phyloP scores from a whole-genome alignment of 2,329 filamentous ascomycete genomes.

The Ascomycota sp. region DNA sequence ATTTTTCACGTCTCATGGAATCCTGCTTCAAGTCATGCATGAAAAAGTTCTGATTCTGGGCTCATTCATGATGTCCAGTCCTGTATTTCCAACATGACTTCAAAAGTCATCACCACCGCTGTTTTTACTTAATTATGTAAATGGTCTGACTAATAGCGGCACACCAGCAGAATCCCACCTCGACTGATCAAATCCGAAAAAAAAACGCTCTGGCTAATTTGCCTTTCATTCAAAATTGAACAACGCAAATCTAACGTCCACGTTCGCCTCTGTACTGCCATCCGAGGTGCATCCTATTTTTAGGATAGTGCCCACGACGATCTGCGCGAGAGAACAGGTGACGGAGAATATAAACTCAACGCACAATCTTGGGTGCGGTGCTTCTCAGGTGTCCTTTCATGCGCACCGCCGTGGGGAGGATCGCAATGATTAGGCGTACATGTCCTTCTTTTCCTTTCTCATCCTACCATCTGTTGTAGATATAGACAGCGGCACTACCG shows the following conservation, averaged over 20 bases:
- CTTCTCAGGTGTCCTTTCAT: conserved; percentile 22
- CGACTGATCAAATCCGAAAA: no score
- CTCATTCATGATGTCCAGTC: no score
- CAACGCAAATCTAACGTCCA: conserved; percentile 28
- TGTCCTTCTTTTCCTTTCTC: conserved; percentile 10
- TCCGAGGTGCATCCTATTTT: conserved; percentile 28
- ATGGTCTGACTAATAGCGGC: no score
- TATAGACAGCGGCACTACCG: background rate
- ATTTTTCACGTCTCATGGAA: no score
- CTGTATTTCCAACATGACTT: no score
- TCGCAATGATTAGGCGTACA: conserved; percentile 41
- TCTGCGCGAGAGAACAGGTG: conserved; percentile 21
- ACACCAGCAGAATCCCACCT: no score
- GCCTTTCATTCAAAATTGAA: conserved; percentile 17
- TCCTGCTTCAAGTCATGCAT: no score
- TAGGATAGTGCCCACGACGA: conserved; percentile 24
- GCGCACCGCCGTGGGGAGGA: conserved; percentile 23
- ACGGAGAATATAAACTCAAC: conserved; percentile 27
- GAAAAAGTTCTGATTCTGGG: no score
- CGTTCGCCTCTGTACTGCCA: conserved; percentile 13
- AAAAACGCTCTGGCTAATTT: conserved; percentile 1
- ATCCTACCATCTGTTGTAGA: background rate
- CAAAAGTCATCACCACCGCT: no score
- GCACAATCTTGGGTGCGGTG: conserved; percentile 41
- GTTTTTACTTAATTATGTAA: no score